Evolutionary conservation across 1,139 yeast species (phyloP).

Genomic region (Geotrichum europaeum): DNA sequence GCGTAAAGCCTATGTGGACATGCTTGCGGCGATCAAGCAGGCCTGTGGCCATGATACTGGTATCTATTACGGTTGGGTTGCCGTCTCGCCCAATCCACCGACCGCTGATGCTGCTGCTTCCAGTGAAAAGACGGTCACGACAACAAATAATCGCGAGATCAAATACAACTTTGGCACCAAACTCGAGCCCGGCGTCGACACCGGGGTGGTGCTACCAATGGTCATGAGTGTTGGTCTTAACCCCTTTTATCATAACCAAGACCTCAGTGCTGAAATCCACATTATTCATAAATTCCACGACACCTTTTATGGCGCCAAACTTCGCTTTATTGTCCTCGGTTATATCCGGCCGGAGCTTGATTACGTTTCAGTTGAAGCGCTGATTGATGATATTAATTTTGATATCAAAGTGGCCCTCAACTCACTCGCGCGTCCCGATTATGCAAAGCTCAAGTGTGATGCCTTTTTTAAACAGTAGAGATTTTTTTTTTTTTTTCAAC

Average conservation of each 20-base stretch:
- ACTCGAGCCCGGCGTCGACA: constrained; percentile 40
- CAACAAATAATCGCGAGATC: constrained; percentile 29
- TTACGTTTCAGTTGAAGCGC: constrained; percentile 79
- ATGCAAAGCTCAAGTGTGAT: constrained; percentile 27
- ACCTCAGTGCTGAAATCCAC: constrained; percentile 64
- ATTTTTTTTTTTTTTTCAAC: background rate
- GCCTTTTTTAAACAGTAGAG: constrained; percentile 10
- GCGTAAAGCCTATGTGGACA: constrained; percentile 45
- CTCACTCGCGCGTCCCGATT: constrained; percentile 40
- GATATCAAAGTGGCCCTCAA: constrained; percentile 67
- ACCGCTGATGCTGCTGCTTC: constrained; percentile 11
- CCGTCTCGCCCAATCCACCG: constrained; percentile 30
- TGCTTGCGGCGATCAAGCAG: constrained; percentile 35
- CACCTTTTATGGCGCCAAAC: constrained; percentile 76
- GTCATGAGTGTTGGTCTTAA: constrained; percentile 96
- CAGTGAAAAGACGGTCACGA: constrained; percentile 11
- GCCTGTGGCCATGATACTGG: constrained; percentile 53
- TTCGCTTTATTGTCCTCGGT: constrained; percentile 70
- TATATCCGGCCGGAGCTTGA: constrained; percentile 87
- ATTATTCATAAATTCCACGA: constrained; percentile 63
- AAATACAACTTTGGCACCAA: constrained; percentile 55
- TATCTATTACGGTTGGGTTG: constrained; percentile 84
- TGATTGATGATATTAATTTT: constrained; percentile 73
- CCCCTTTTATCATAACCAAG: constrained; percentile 78
- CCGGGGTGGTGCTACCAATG: constrained; percentile 59